These are phyloP conservation scores for Xylariaceae sp. DNA, from an alignment of 2,329 filamentous ascomycete genomes.

Conservation along the genomic window DNA sequence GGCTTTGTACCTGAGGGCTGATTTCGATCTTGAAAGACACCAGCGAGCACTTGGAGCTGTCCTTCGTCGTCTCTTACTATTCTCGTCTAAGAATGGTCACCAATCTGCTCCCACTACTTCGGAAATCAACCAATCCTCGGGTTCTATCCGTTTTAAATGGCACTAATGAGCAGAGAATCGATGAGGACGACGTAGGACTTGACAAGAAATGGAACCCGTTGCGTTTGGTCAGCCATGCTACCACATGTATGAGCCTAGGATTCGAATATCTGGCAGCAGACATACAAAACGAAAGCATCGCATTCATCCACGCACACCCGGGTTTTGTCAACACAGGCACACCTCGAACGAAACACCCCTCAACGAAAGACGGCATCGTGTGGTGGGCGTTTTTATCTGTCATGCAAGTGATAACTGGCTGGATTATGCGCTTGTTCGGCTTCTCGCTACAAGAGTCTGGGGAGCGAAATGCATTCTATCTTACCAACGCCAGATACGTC, in stretches of 20 bases:
- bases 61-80: slow-evolving; percentile 27
- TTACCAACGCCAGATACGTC: slow-evolving; percentile 18
- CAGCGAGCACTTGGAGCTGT: slow-evolving; percentile 26
- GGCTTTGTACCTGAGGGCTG: too few relatives aligned
- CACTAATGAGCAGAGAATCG: slow-evolving; percentile 22
- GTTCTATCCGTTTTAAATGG: slow-evolving; percentile 29
- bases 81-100: slow-evolving; percentile 25
- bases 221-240: slow-evolving; percentile 22
- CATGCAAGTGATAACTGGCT: slow-evolving; percentile 6
- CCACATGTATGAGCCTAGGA: slow-evolving; percentile 22
- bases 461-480: slow-evolving; percentile 24
- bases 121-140: slow-evolving; percentile 18
- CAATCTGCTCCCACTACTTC: slow-evolving; percentile 29
- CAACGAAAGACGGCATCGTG: neutral
- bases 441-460: slow-evolving; percentile 20
- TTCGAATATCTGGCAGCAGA: slow-evolving; percentile 24
- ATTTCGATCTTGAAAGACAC: too few relatives aligned
- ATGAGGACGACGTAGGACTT: slow-evolving; percentile 25
- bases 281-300: slow-evolving; percentile 13
- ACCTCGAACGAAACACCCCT: neutral
- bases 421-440: slow-evolving; percentile 16
- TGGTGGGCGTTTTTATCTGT: slow-evolving; percentile 6
- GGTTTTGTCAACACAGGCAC: slow-evolving; percentile 25
- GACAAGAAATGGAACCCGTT: slow-evolving; percentile 18
- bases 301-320: slow-evolving; percentile 28